Percentiles rank a stretch among this genome's conserved stretches.
Evolutionary conservation across 768 basidiomycete genomes (phyloP).

Genomic region (Xerocomus spinulosus): DNA sequence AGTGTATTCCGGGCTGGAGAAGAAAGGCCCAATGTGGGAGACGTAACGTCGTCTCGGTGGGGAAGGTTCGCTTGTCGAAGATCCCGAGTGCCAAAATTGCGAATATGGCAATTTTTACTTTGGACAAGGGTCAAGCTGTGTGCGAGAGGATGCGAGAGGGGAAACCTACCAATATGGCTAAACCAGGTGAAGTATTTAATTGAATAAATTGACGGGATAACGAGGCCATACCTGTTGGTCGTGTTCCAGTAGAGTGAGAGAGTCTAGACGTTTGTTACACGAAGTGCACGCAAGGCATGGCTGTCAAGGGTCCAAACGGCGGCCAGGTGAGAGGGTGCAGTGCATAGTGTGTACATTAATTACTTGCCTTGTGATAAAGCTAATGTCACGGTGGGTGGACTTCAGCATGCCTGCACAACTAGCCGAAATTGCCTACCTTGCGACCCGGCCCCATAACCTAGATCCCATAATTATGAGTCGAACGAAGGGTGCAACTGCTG

Average conservation of each 20-base stretch:
- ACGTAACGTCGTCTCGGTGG: constrained; percentile 36
- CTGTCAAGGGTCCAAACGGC: constrained; percentile 32
- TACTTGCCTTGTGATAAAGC: constrained; percentile 74
- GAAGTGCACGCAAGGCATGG: constrained; percentile 73
- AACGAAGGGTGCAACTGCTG: neutral
- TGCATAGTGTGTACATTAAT: neutral
- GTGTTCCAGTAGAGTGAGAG: constrained; percentile 73
- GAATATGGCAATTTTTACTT: constrained; percentile 81
- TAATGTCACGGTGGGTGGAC: constrained; percentile 24
- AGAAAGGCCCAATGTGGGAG: constrained; percentile 29
- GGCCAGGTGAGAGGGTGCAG: constrained; percentile 4
- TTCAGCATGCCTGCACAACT: neutral
- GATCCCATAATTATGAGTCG: constrained; percentile 9
- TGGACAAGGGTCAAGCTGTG: neutral
- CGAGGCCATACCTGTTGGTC: constrained; percentile 59
- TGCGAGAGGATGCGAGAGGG: neutral
- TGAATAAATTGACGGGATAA: neutral
- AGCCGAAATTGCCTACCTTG: constrained; percentile 51
- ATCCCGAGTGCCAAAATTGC: constrained; percentile 73
- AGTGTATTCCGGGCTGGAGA: constrained; percentile 27
- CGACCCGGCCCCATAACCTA: constrained; percentile 85
- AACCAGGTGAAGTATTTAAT: neutral
- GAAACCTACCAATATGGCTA: constrained; percentile 44
- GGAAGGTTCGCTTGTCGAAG: constrained; percentile 70
- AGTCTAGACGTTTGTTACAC: constrained; percentile 78